Evolutionary conservation across 1,284 basidiomycete species (phyloP).

Genomic region (Athelia psychrophila): DNA sequence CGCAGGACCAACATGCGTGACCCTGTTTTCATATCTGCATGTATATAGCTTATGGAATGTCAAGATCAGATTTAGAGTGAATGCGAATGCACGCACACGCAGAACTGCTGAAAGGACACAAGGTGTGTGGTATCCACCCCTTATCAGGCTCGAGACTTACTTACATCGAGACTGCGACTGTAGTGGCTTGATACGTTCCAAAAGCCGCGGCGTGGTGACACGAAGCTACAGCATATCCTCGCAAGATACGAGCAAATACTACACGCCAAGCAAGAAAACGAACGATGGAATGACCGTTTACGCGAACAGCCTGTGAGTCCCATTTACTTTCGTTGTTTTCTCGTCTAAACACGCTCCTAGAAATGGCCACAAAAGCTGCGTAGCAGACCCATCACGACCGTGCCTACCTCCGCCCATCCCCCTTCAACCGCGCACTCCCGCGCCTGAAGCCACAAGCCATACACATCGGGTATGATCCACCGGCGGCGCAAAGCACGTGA

Average conservation of each 20-base stretch:
- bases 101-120: constrained; percentile 49
- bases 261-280: constrained; percentile 44
- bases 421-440: constrained; percentile 67
- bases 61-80: constrained; percentile 49
- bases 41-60: constrained; percentile 3
- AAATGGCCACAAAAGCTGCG: constrained; percentile 54
- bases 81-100: constrained; percentile 42
- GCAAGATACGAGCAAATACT: constrained; percentile 55
- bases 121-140: constrained; percentile 31
- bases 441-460: constrained; percentile 75
- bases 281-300: constrained; percentile 41
- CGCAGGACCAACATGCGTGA: constrained; percentile 51
- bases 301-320: constrained; percentile 49
- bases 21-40: constrained; percentile 3
- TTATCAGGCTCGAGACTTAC: too few species aligned
- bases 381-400: constrained; percentile 75
- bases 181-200: constrained; percentile 66
- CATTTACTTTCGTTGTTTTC: background rate
- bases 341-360: background rate
- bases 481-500: constrained; percentile 50
- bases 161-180: background rate
- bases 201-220: constrained; percentile 50
- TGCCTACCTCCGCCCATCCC: constrained; percentile 55
- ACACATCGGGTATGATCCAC: constrained; percentile 67
- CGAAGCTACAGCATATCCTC: constrained; percentile 41